A percentile compares a stretch with the other conserved stretches of the same genome.
phyloP scores from a whole-genome alignment of 2,329 filamentous ascomycete species.

The Fusarium concolor region DNA sequence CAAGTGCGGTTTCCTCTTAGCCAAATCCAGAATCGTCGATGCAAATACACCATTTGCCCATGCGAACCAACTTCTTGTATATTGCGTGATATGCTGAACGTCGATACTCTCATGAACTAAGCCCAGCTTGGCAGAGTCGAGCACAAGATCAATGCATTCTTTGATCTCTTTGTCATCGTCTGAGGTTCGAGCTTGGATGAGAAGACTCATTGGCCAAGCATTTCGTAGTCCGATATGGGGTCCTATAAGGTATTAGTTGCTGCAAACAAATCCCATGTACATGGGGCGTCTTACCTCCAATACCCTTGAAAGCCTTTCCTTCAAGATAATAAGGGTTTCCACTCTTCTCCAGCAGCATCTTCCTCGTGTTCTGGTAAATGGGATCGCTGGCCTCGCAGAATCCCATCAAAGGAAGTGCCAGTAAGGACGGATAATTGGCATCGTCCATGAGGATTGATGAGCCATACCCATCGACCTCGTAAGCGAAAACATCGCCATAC shows the following conservation, averaged over 20 bases:
- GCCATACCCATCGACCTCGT: slow-evolving; percentile 89
- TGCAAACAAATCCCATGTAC: not conserved
- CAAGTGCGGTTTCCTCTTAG: slow-evolving; percentile 87
- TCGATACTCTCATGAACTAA: slow-evolving; percentile 93
- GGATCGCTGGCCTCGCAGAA: slow-evolving; percentile 74
- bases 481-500: slow-evolving; percentile 85
- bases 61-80: slow-evolving; percentile 94
- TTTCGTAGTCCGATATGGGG: slow-evolving; percentile 84
- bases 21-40: slow-evolving; percentile 89
- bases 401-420: slow-evolving; percentile 82
- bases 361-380: slow-evolving; percentile 89
- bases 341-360: slow-evolving; percentile 75
- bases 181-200: slow-evolving; percentile 91
- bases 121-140: slow-evolving; percentile 79
- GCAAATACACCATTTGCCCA: slow-evolving; percentile 99
- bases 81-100: slow-evolving; percentile 73
- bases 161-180: slow-evolving; percentile 85
- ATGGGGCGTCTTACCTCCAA: slow-evolving; percentile 73
- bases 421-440: slow-evolving; percentile 84
- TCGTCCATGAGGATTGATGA: slow-evolving; percentile 89
- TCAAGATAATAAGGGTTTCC: slow-evolving; percentile 91
- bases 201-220: slow-evolving; percentile 96
- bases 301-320: slow-evolving; percentile 83
- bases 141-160: slow-evolving; percentile 77
- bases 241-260: slow-evolving; percentile 50